phyloP scores from a whole-genome alignment of 306 rosid genomes.

The Potentilla sterilis region DNA sequence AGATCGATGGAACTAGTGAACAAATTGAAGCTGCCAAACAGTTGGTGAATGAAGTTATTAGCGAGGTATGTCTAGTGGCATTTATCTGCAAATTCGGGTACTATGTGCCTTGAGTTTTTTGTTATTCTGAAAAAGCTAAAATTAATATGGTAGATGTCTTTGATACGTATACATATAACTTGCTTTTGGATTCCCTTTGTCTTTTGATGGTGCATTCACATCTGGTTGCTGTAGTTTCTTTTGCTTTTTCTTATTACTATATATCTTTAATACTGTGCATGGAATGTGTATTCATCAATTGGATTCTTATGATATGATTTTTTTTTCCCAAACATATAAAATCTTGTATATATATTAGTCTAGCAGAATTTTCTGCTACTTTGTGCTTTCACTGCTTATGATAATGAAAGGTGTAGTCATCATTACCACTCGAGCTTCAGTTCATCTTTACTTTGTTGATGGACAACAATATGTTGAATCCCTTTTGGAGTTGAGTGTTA shows the following conservation, averaged over 20 bases:
- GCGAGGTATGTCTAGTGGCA: slow-evolving; percentile 64
- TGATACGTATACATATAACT: not conserved
- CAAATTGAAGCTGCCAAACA: slow-evolving; percentile 89
- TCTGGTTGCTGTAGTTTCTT: not conserved
- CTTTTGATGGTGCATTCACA: not conserved
- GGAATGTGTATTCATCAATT: not conserved
- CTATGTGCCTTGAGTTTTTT: slow-evolving; percentile 7
- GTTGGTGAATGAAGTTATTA: slow-evolving; percentile 77
- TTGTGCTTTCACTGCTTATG: not conserved
- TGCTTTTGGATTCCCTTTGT: not conserved
- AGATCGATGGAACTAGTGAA: slow-evolving; percentile 83
- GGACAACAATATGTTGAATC: not conserved
- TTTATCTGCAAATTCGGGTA: slow-evolving; percentile 29
- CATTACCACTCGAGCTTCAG: not conserved
- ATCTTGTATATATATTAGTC: not conserved
- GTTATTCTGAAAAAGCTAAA: not conserved
- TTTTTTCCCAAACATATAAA: not conserved
- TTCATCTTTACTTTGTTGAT: not conserved
- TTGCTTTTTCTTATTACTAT: not conserved
- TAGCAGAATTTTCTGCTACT: not conserved
- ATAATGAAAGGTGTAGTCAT: not conserved
- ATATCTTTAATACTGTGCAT: not conserved
- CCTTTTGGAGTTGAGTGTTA: not conserved
- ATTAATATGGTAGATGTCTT: not conserved
- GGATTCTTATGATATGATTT: not conserved